Conservation (phyloP, 1,284 basidiomycete genomes). For the Papiliotrema flavescens region DNA sequence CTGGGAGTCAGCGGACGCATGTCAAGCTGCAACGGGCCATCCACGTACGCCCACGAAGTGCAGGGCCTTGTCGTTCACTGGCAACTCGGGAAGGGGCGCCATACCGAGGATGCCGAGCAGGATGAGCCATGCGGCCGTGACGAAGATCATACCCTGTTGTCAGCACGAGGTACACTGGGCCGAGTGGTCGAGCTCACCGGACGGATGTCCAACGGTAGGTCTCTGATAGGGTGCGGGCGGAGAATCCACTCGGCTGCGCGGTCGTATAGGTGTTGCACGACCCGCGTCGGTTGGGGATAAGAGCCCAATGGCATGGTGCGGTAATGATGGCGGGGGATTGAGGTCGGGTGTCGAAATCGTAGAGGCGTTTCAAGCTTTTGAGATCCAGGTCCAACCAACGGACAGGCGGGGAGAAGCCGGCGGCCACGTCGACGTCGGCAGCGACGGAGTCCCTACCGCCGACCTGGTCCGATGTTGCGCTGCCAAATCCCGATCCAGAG, state of each 20-base stretch:
- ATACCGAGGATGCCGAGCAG: constrained; percentile 45
- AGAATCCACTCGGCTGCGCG: constrained; percentile 24
- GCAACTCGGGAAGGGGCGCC: constrained; percentile 40
- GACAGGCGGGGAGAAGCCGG: too few species aligned
- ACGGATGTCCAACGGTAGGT: constrained; percentile 39
- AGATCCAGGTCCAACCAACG: too few species aligned
- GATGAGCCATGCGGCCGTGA: constrained; percentile 43
- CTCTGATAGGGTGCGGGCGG: constrained; percentile 36
- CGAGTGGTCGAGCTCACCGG: constrained; percentile 29
- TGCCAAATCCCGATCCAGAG: too few species aligned
- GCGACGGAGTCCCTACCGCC: too few species aligned
- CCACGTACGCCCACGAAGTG: constrained; percentile 48
- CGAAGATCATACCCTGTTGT: constrained; percentile 38
- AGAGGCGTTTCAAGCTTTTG: too few species aligned
- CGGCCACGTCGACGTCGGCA: too few species aligned
- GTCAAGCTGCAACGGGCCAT: neutral
- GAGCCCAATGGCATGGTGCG: constrained; percentile 12
- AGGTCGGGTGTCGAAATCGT: neutral
- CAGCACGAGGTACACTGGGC: neutral
- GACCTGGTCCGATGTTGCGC: too few species aligned
- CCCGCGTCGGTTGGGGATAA: constrained; percentile 36
- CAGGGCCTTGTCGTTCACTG: constrained; percentile 47
- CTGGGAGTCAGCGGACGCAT: constrained; percentile 15
- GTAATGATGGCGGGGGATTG: neutral
- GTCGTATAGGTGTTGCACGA: constrained; percentile 32